A percentile compares a stretch with the other conserved stretches of the same genome.
These are phyloP conservation scores for Tolypocladium tundrense DNA, from an alignment of 2,329 filamentous ascomycete genomes.

Conservation along the genomic window DNA sequence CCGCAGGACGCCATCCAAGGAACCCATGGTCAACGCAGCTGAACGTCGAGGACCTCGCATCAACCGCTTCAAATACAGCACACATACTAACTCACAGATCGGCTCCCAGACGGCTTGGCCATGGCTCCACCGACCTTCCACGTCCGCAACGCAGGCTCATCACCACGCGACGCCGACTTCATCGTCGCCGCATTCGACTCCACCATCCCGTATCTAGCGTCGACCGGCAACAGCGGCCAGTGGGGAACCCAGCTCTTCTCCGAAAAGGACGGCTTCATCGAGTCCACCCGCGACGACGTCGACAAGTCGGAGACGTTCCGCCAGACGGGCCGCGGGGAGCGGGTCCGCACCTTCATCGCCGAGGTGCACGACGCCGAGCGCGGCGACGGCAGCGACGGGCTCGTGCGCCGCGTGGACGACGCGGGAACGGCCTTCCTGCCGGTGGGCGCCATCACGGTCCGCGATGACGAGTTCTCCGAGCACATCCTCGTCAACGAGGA, in stretches of 20 bases:
- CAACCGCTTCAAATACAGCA: neutral
- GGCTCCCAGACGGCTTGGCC: neutral
- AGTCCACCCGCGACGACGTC: slow-evolving; percentile 11
- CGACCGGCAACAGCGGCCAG: slow-evolving; percentile 15
- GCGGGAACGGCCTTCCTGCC: neutral
- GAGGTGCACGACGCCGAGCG: slow-evolving; percentile 11
- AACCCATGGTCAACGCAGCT: no score
- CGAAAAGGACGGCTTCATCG: slow-evolving; percentile 10
- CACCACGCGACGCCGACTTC: slow-evolving; percentile 16
- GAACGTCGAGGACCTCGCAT: neutral
- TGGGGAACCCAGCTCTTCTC: slow-evolving; percentile 17
- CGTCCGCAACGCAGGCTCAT: slow-evolving; percentile 12
- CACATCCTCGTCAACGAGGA: neutral
- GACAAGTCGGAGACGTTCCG: slow-evolving; percentile 13
- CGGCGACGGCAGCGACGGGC: slow-evolving; percentile 2
- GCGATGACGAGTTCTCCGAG: neutral
- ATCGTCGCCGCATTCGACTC: slow-evolving; percentile 20
- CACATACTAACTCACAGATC: neutral
- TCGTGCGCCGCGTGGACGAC: neutral
- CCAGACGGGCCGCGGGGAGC: slow-evolving; percentile 9
- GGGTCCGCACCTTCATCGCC: slow-evolving; percentile 16
- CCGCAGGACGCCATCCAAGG: no score
- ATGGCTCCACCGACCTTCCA: slow-evolving; percentile 7
- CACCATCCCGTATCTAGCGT: slow-evolving; percentile 15
- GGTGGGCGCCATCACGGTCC: neutral